Evolutionary conservation across 805 yeast genomes (phyloP).

Genomic region (Wickerhamiella musiphila): DNA sequence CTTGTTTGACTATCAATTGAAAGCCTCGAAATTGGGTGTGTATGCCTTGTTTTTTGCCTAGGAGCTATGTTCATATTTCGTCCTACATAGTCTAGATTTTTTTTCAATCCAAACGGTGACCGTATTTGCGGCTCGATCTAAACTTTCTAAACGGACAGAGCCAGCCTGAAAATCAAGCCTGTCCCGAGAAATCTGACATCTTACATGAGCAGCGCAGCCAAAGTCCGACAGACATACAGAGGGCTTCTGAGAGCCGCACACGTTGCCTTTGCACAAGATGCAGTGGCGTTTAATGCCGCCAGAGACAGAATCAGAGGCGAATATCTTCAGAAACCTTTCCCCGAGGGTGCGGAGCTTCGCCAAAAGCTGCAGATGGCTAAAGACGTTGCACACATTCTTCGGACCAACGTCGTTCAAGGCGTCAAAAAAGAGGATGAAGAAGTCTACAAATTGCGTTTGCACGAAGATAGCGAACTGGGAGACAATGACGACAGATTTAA

Average conservation of each 20-base stretch:
- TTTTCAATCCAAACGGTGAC: not conserved
- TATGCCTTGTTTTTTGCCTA: too few relatives aligned
- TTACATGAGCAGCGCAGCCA: conserved; percentile 1
- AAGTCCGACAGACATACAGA: conserved; percentile 10
- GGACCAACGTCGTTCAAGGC: conserved; percentile 79
- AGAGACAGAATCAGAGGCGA: conserved; percentile 9
- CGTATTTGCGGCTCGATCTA: not conserved
- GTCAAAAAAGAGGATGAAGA: conserved; percentile 7
- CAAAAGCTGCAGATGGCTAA: conserved; percentile 40
- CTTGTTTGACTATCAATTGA: too few relatives aligned
- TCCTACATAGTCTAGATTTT: not conserved
- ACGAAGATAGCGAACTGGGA: conserved; percentile 71
- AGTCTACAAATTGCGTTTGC: conserved; percentile 41
- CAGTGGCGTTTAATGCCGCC: conserved; percentile 10
- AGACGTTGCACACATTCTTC: conserved; percentile 54
- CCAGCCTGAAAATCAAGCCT: not conserved
- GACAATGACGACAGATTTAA: conserved; percentile 43
- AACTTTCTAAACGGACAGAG: not conserved
- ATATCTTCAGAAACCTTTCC: conserved; percentile 6
- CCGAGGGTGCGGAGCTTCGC: conserved; percentile 21
- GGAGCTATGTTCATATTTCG: too few relatives aligned
- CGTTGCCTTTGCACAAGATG: conserved; percentile 13
- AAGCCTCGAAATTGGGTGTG: too few relatives aligned
- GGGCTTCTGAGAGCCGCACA: conserved; percentile 13
- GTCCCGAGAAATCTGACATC: too few relatives aligned